Percentiles rank a stretch among this genome's conserved stretches.
Evolutionary conservation across 2,329 filamentous ascomycete genomes (phyloP).

Genomic region (Aspergillus tamarii): DNA sequence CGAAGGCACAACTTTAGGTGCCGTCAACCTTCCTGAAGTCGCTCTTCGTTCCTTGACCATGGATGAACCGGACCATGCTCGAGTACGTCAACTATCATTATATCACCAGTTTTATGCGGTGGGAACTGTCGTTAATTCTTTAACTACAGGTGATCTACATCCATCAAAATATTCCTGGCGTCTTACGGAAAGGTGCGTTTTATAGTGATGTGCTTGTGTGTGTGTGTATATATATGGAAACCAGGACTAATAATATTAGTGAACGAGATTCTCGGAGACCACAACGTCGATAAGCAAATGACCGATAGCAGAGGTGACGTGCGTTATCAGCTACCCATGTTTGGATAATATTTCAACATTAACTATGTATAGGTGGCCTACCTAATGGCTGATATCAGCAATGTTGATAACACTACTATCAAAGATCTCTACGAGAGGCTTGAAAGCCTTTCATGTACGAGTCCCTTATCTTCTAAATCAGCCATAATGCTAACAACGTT

Average conservation of each 20-base stretch:
- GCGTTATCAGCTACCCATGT: constrained; percentile 31
- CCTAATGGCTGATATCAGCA: constrained; percentile 95
- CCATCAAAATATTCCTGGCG: constrained; percentile 94
- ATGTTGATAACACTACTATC: constrained; percentile 78
- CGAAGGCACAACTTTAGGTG: constrained; percentile 85
- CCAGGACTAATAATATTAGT: constrained; percentile 55
- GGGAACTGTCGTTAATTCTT: constrained; percentile 5
- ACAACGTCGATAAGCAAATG: constrained; percentile 99
- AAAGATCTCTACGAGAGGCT: constrained; percentile 83
- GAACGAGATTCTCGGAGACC: constrained; percentile 89
- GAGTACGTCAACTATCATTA: constrained; percentile 54
- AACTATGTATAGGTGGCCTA: constrained; percentile 70
- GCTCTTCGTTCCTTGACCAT: constrained; percentile 84
- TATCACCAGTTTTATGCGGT: not conserved
- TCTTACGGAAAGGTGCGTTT: constrained; percentile 73
- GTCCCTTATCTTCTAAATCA: not conserved
- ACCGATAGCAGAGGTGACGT: constrained; percentile 92
- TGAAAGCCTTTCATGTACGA: constrained; percentile 77
- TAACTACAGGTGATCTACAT: constrained; percentile 79
- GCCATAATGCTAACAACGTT: not conserved
- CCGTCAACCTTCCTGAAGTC: constrained; percentile 97
- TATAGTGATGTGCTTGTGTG: not conserved
- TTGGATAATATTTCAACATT: constrained; percentile 9
- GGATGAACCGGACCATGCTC: constrained; percentile 85
- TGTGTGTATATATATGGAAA: not conserved